Base-by-base conservation (phyloP, 2,329 filamentous ascomycete species). In the Aureobasidium lini region DNA sequence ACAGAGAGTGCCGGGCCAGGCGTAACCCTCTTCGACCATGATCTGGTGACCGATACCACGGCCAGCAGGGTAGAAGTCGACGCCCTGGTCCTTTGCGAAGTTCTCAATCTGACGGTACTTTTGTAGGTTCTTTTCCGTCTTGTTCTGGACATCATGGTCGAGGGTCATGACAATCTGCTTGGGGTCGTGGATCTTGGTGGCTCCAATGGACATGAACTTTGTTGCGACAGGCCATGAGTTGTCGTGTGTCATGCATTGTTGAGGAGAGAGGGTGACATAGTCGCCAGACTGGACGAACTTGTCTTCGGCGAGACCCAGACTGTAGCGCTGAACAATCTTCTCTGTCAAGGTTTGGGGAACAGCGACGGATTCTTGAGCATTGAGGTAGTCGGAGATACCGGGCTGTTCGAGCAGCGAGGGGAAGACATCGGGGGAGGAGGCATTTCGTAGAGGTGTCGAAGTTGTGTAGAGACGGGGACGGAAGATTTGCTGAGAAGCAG, bases 71-170 rank as follows among this genome's bases (percentile, higher is more conserved):
- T 87, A 95, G 70, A 92, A 91, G 60, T 85, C 79, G 0, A 95
- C 81, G 1, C 88, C 88, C 61, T 96, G 89, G 62, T 84, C 79
- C 67, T 81, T 79, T 1, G 90, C 93, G 74, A 97, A 96, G 62
- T 85, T 81, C 70, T 94, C 84, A 56, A 96, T 95, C 67, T 87
- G 82, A 15, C 73, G 70, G 72, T 96, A 96, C 69, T 96, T 96
- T 67, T 86, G 85, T 43, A 95, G 71, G 67, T 96, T 96, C 63
- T 83, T 76, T 62, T 89, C 85, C 59, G 77, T 84, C 73, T 86
- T 89, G 72, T 95, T 94, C 70, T 95, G 89, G 0, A 96, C 88
- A 66, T 96, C 90, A 69, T 96, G 92, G 68, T 96, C 91, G 1
- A 95, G 75, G 0, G 89, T 88, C 78, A 94, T 86, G 18, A 96